phyloP scores from a whole-genome alignment of 768 basidiomycete species.

The Chlorophyllum brunneum region DNA sequence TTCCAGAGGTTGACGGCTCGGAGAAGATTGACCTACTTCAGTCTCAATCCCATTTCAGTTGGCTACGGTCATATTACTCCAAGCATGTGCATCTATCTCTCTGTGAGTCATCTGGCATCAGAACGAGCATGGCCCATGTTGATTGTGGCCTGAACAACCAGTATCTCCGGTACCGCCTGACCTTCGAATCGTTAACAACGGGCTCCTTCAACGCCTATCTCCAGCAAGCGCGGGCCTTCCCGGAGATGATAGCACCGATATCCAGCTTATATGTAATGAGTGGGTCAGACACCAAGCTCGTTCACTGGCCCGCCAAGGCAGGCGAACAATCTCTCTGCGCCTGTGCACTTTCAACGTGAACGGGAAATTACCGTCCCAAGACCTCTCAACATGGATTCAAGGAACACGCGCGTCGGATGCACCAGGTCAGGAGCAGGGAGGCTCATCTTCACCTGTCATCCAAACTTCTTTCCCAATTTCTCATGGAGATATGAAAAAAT shows the following conservation, averaged over 20 bases:
- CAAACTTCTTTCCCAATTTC: conserved; percentile 34
- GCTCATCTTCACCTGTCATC: conserved; percentile 27
- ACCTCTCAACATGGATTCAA: conserved; percentile 64
- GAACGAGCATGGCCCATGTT: not conserved
- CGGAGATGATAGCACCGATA: conserved; percentile 58
- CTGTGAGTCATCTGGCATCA: conserved; percentile 19
- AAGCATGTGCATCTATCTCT: conserved; percentile 24
- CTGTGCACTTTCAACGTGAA: conserved; percentile 86
- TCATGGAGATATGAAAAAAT: conserved; percentile 23
- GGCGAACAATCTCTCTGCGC: conserved; percentile 41
- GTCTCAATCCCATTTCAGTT: conserved; percentile 35
- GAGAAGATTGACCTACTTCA: conserved; percentile 24
- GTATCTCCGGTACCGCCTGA: conserved; percentile 48
- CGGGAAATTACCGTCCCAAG: conserved; percentile 69
- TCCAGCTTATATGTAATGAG: conserved; percentile 54
- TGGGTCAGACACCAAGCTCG: conserved; percentile 54
- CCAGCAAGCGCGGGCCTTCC: conserved; percentile 56
- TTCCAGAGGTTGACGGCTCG: conserved; percentile 20
- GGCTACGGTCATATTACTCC: conserved; percentile 42
- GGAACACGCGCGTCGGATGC: conserved; percentile 16
- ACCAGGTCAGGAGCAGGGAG: not conserved
- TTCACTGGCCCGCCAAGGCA: conserved; percentile 29
- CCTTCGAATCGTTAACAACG: conserved; percentile 44
- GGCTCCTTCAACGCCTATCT: conserved; percentile 55
- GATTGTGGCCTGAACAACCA: conserved; percentile 15